Evolutionary conservation across 2,329 filamentous ascomycete species (phyloP).

Genomic region (Myriosclerotinia scirpicola): DNA sequence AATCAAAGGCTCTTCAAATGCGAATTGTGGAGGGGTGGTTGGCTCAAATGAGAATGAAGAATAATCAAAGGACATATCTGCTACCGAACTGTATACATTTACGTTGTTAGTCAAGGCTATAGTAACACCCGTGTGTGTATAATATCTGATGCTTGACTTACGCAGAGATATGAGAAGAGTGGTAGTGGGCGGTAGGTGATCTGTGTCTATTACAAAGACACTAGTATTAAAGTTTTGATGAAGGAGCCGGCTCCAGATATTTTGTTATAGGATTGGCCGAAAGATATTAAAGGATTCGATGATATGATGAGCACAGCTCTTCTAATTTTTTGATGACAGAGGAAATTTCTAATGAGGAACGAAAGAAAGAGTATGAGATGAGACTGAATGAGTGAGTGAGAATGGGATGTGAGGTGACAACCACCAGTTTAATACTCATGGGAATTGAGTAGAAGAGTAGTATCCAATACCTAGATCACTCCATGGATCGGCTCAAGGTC

Average conservation of each 20-base stretch:
- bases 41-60: slow-evolving; percentile 54
- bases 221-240: slow-evolving; percentile 34
- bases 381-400: slow-evolving; percentile 29
- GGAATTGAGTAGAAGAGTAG: slow-evolving; percentile 21
- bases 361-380: slow-evolving; percentile 35
- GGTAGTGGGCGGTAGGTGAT: slow-evolving; percentile 20
- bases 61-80: slow-evolving; percentile 60
- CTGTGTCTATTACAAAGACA: slow-evolving; percentile 35
- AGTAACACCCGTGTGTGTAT: not conserved
- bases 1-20: slow-evolving; percentile 57
- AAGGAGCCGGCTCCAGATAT: slow-evolving; percentile 39
- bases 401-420: slow-evolving; percentile 23
- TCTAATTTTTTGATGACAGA: slow-evolving; percentile 35
- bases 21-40: slow-evolving; percentile 52
- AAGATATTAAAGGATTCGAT: slow-evolving; percentile 36
- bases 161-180: slow-evolving; percentile 28
- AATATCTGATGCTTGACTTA: slow-evolving; percentile 28
- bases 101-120: slow-evolving; percentile 27
- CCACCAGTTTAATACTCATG: slow-evolving; percentile 36
- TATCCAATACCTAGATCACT: slow-evolving; percentile 20
- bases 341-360: slow-evolving; percentile 34
- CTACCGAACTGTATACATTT: slow-evolving; percentile 53
- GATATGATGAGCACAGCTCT: slow-evolving; percentile 35
- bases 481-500: not conserved
- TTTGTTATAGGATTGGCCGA: slow-evolving; percentile 29